A percentile compares a stretch with the other conserved stretches of the same genome.
Conservation (phyloP, 208 protist genomes). For the Crithidia mellificae region DNA sequence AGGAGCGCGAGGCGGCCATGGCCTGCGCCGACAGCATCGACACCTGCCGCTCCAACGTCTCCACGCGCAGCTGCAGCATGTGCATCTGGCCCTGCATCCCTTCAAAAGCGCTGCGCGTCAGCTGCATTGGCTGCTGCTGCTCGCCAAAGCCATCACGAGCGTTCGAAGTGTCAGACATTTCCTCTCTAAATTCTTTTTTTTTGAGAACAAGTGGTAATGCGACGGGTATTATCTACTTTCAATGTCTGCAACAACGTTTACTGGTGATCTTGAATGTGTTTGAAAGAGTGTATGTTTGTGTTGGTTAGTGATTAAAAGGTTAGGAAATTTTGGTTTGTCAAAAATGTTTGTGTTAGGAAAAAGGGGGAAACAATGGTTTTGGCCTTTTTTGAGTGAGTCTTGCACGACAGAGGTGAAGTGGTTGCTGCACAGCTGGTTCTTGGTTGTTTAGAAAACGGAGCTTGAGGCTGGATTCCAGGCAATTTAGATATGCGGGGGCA, state of each 20-base stretch:
- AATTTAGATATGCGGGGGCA: too few relatives aligned
- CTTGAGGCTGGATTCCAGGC: too few relatives aligned
- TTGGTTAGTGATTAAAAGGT: not conserved
- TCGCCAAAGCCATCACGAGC: constrained; percentile 23
- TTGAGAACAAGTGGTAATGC: too few relatives aligned
- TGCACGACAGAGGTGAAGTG: not conserved
- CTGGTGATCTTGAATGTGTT: too few relatives aligned
- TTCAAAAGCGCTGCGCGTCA: constrained; percentile 23
- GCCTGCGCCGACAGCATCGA: constrained; percentile 28
- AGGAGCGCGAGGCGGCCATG: constrained; percentile 15
- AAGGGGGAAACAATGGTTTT: not conserved
- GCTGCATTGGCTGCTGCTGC: constrained; percentile 22
- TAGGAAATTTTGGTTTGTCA: not conserved
- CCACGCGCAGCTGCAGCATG: constrained; percentile 45
- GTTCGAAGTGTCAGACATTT: constrained; percentile 25
- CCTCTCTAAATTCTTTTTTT: not conserved
- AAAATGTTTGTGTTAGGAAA: constrained; percentile 1
- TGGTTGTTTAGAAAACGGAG: too few relatives aligned
- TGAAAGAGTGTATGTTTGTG: not conserved
- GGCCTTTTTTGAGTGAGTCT: not conserved
- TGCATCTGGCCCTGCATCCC: constrained; percentile 35
- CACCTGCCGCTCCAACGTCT: constrained; percentile 41
- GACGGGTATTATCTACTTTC: too few relatives aligned
- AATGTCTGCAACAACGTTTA: too few relatives aligned
- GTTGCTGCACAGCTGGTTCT: too few relatives aligned